Evolutionary conservation across 2,329 filamentous ascomycete genomes (phyloP), one percentile per base, ranked within the genome.

Genomic region (Mollisia scopiformis): DNA sequence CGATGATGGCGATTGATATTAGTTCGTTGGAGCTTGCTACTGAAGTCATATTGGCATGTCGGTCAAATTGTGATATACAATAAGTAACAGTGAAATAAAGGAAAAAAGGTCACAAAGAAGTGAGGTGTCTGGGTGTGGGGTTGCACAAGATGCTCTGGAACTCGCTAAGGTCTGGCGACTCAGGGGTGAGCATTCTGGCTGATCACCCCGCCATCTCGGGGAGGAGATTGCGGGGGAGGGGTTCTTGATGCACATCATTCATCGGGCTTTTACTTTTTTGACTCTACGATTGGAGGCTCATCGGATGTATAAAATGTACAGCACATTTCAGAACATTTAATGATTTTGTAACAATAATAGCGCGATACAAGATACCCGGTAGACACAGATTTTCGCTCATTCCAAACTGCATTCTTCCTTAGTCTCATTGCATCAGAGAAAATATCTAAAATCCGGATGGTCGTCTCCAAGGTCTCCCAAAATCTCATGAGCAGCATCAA

Each of bases 1-100:
- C 85, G 16, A 87, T 74, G 41, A 88, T 84, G 65, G 84, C 84
- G 61, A 86, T 74, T 11, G 50, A 49, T 30, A 67, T 57, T 28
- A 61, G 61, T 43, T 49, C 35, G 11, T 47, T 28, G 25, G 51
- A 25, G 27, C 16, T 35, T 35, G 33, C n/a, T n/a, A n/a, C n/a
- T 16, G 43, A 27, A 46, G 41, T 16, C 43, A 47, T 47, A 1
- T 25, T 47, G 23, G 11, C 8, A 13, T 14, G 8, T 47, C 16
- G 23, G 16, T 14, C 1, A 27, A 47, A 11, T 25, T 2, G 5
- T 6, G 3, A 47, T 11, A 47, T 16, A 16, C n/a, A n/a, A n/a
- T 14, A n/a, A 47, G 13, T 47, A 46, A 25, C 2, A 27, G 23
- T 16, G 27, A 10, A 6, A 25, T 39, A 39, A n/a, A 28, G 10